A percentile compares a stretch with the other conserved stretches of the same genome.
These are phyloP conservation scores for Metarhizium humberi DNA, from an alignment of 2,329 filamentous ascomycete genomes.

Conservation along the genomic window DNA sequence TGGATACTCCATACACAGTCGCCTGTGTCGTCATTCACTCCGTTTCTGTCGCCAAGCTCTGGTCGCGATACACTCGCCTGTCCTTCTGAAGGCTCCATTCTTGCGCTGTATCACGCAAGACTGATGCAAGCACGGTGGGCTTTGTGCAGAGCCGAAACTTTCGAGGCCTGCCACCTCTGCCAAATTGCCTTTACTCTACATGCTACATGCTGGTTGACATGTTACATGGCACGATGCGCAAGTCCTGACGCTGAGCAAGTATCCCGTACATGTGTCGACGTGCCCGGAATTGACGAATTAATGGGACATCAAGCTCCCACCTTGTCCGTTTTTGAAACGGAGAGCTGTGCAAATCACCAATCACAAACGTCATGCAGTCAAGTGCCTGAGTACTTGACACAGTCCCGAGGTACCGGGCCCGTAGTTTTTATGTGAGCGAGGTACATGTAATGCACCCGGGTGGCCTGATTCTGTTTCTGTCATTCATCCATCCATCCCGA, in stretches of 20 bases:
- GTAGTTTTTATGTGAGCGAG: neutral
- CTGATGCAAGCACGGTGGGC: conserved; percentile 5
- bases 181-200: too few relatives aligned
- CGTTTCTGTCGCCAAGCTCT: neutral
- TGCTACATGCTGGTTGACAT: too few relatives aligned
- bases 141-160: too few relatives aligned
- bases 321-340: neutral
- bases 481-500: neutral
- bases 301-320: neutral
- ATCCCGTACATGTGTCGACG: too few relatives aligned
- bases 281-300: neutral
- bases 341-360: neutral
- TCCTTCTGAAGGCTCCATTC: neutral
- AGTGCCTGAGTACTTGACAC: too few relatives aligned
- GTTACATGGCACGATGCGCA: too few relatives aligned
- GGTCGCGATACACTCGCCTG: neutral
- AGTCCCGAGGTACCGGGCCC: neutral
- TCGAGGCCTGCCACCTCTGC: too few relatives aligned
- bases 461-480: neutral
- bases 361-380: too few relatives aligned
- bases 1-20: too few relatives aligned
- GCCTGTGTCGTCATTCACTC: neutral
- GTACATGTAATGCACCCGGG: neutral
- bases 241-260: neutral
- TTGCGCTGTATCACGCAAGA: conserved; percentile 9